Evolutionary conservation across 202 grass and related monocot genomes (phyloP).

Genomic region (Dendrocalamus latiflorus): DNA sequence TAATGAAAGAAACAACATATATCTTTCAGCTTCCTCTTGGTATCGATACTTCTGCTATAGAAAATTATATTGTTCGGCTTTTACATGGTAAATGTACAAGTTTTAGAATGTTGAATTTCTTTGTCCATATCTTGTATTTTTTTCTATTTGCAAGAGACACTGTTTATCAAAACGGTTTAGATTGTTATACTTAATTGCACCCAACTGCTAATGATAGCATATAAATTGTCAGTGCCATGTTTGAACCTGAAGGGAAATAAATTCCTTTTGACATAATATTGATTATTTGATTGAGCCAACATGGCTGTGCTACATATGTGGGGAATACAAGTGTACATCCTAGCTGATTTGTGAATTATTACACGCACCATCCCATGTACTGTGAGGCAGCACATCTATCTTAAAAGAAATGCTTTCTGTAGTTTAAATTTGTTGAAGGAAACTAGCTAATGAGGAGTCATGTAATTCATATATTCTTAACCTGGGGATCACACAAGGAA

Average conservation of each 20-base stretch:
- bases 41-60: neutral
- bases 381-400: neutral
- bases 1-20: neutral
- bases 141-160: neutral
- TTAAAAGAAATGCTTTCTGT: neutral
- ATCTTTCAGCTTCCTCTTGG: neutral
- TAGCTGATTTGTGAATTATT: neutral
- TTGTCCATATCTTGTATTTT: neutral
- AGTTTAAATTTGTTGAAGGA: neutral
- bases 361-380: neutral
- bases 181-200: neutral
- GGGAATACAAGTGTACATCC: neutral
- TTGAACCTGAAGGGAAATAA: neutral
- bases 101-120: neutral
- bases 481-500: neutral
- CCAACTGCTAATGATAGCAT: neutral
- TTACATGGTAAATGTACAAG: neutral
- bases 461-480: neutral
- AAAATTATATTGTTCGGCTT: neutral
- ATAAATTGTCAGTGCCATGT: neutral
- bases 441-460: neutral
- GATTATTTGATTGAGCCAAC: neutral
- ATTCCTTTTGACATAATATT: constrained; percentile 1
- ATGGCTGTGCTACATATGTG: neutral
- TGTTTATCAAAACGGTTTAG: neutral